Percentiles rank a stretch among this genome's conserved stretches.
Evolutionary conservation across 208 protist genomes (phyloP).

Genomic region (Lotmaria passim): DNA sequence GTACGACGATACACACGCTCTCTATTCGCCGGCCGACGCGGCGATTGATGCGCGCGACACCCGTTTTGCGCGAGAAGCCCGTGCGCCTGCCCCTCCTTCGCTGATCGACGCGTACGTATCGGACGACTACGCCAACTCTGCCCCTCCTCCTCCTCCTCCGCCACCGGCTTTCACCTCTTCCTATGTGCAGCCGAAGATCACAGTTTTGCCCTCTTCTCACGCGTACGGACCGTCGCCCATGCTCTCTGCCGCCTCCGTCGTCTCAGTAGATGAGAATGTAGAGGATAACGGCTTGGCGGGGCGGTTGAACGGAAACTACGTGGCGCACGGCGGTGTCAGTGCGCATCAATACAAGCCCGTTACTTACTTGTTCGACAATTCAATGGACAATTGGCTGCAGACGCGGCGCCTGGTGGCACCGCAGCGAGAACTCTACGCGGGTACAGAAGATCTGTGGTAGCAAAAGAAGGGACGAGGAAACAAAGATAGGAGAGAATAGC

Average conservation of each 20-base stretch:
- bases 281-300: neutral
- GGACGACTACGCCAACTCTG: neutral
- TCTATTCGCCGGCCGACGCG: conserved; percentile 10
- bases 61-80: neutral
- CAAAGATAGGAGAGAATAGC: too few relatives aligned
- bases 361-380: conserved; percentile 37
- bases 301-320: neutral
- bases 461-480: neutral
- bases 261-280: neutral
- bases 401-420: conserved; percentile 1
- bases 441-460: conserved; percentile 19
- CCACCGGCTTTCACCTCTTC: neutral
- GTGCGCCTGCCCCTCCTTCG: neutral
- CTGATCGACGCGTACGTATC: conserved; percentile 28
- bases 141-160: neutral
- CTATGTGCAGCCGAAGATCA: conserved; percentile 1
- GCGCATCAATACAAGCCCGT: conserved; percentile 34
- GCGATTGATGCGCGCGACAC: neutral
- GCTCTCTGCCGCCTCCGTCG: conserved; percentile 5
- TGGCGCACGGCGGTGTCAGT: conserved; percentile 1
- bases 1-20: neutral
- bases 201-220: conserved; percentile 12
- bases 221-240: conserved; percentile 18
- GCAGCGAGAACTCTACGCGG: conserved; percentile 22
- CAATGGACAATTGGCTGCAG: conserved; percentile 26